Percentiles rank a stretch among this genome's conserved stretches.
These are phyloP conservation scores for Pyropia yezoensis DNA, from an alignment of 23 red algal species.

Conservation along the genomic window DNA sequence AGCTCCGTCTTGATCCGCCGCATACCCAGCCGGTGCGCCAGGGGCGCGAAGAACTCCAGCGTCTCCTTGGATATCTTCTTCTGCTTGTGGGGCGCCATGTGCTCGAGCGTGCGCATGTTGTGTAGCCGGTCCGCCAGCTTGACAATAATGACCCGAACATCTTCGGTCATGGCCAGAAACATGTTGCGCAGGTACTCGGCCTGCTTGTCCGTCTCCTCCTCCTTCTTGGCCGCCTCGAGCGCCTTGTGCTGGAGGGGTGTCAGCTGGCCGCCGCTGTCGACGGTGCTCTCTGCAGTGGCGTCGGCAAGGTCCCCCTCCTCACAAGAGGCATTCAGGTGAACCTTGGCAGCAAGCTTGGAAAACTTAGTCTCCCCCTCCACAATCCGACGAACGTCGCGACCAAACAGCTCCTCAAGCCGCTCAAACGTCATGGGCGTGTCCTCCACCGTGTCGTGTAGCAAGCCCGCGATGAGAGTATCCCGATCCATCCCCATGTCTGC, in stretches of 20 bases:
- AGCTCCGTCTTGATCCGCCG: slow-evolving; percentile 70
- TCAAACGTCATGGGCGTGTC: slow-evolving; percentile 59
- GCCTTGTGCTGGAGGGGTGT: slow-evolving; percentile 1
- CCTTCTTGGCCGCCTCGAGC: slow-evolving; percentile 24
- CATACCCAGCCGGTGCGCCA: slow-evolving; percentile 93
- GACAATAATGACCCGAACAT: slow-evolving; percentile 95
- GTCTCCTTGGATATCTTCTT: slow-evolving; percentile 87
- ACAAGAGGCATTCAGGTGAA: slow-evolving; percentile 15
- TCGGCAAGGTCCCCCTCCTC: neutral
- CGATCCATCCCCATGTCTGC: slow-evolving; percentile 90
- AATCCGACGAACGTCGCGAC: slow-evolving; percentile 71
- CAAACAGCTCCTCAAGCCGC: slow-evolving; percentile 64
- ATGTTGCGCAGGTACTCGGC: slow-evolving; percentile 84
- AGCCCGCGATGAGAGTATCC: slow-evolving; percentile 80
- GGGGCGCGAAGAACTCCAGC: slow-evolving; percentile 92
- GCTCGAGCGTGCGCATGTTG: slow-evolving; percentile 80
- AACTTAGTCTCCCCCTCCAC: slow-evolving; percentile 98
- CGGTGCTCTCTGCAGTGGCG: neutral
- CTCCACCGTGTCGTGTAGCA: slow-evolving; percentile 92
- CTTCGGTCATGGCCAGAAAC: slow-evolving; percentile 96
- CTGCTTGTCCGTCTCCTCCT: slow-evolving; percentile 68
- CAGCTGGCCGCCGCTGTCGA: neutral
- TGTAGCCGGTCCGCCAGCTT: slow-evolving; percentile 96
- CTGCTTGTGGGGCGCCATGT: slow-evolving; percentile 65
- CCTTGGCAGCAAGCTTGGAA: slow-evolving; percentile 62